Base-by-base conservation (phyloP, 1,139 yeast species). In the Candida frijolesensis region DNA sequence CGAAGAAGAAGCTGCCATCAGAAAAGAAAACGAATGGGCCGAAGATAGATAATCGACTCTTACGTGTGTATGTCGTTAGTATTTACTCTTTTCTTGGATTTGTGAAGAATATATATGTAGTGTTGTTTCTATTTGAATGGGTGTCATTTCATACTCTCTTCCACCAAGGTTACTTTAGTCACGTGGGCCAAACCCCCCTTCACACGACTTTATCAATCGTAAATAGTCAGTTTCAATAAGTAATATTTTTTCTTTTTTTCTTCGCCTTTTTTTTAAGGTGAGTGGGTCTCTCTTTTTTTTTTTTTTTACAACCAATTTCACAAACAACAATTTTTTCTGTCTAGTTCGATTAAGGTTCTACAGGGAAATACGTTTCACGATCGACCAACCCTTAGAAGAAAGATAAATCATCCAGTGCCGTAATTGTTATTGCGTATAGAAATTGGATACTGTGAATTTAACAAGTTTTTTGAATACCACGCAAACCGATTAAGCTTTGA, bases 21-120 rank as follows among this genome's bases (percentile, higher is more conserved):
- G 96, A 66, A 84, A 97, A 64, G 99, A 94, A 71, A 94, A 94
- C 67, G 99, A 94, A 70, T 94, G 99, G 99, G 99, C 99, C 22
- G 99, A 94, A 69, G 99, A 94, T 69, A 91, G 97, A 66, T 91
- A 68, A 18, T 19, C 9, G 1, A n/a, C 7, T 10, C 19, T 9
- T 12, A 29, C 30, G 16, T 9, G 12, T 25, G 27, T 44, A 16
- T 25, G n/a, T 12, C 25, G 12, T 22, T 38, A 22, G 29, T 25
- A 10, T 7, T 38, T 14, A 12, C 18, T 19, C 10, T 38, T n/a
- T 38, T 34, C 7, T 34, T 34, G 18, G 11, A 30, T 30, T 34
- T 16, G 35, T 33, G 35, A 33, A 33, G 35, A 33, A 33, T 33
- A 33, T 33, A 33, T 14, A 33, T 25, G 14, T 33, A 14, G n/a